Evolutionary conservation across 2,329 filamentous ascomycete species (phyloP), one percentile per base, ranked within the genome.

Genomic region (Sphaerulina musiva): DNA sequence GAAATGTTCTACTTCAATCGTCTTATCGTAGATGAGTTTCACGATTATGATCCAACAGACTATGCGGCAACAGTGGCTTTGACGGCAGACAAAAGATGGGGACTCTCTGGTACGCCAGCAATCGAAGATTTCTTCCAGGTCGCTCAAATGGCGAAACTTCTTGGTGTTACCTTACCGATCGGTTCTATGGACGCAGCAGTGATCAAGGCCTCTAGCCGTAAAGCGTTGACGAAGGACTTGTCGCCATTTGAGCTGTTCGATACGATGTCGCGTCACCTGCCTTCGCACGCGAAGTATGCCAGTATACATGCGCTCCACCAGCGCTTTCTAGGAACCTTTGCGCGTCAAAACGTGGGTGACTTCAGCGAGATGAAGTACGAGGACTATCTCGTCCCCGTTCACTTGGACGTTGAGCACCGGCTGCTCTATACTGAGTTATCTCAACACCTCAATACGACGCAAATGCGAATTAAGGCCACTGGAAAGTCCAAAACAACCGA

Each of bases 1-100:
- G 81, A 86, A 55, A 75, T 82, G 61, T 86, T 85, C 63, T 66
- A 71, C 2, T 86, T 80, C 64, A 78, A 79, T 51, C 74, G 84
- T 5, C 55, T 86, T 0, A 75, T 86, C 1, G 72, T 85, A 1
- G 84, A 87, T 56, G 84, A 87, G 59, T 85, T 81, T 59, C 80
- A 82, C 0, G 83, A 85, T 57, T 69, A 79, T 4, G 71, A 73
- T 43, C 63, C 70, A 12, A 66, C 74, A 47, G 69, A 72, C 48
- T 68, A 73, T 55, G 65, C 72, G 0, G 70, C 73, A 0, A 68
- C 82, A 4, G 20, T 40, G 8, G 70, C 69, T 0, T 62, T 84
- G 1, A 63, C 73, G 26, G 75, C 79, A 9, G 70, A 74, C 41
- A 80, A 78, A 40, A 76, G 76, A 51, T 86, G 83, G 82, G 72